A percentile compares a stretch with the other conserved stretches of the same genome.
phyloP scores from a whole-genome alignment of 73 alveolate genomes.

The Tetrahymena malaccensis region DNA sequence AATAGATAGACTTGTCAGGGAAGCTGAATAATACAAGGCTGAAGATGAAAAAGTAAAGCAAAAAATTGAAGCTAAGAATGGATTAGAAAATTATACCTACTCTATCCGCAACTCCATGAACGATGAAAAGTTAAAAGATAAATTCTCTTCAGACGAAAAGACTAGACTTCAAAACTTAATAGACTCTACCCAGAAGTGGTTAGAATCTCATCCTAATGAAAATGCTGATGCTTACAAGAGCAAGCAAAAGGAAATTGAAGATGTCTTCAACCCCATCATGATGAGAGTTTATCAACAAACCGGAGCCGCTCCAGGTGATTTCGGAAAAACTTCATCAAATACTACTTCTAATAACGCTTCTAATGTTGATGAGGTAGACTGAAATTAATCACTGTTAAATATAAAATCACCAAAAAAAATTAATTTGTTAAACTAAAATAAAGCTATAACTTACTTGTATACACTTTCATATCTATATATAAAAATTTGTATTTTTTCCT shows the following conservation, averaged over 20 bases:
- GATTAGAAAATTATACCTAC: constrained; percentile 84
- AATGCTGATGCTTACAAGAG: constrained; percentile 68
- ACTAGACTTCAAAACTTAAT: constrained; percentile 18
- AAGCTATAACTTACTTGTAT: no score
- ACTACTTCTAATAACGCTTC: background rate
- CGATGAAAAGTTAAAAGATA: constrained; percentile 68
- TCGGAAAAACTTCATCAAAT: background rate
- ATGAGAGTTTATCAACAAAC: constrained; percentile 79
- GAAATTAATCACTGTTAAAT: background rate
- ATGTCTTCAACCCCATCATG: constrained; percentile 83
- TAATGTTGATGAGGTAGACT: background rate
- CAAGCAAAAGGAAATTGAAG: constrained; percentile 75
- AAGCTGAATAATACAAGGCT: constrained; percentile 91
- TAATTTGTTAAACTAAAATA: no score
- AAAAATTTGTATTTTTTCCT: no score
- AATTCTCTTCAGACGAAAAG: constrained; percentile 48
- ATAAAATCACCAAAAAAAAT: no score
- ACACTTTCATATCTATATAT: no score
- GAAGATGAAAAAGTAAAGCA: constrained; percentile 89
- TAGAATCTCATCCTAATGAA: constrained; percentile 48
- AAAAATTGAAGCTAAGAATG: constrained; percentile 89
- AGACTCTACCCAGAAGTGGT: constrained; percentile 53
- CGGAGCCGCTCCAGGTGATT: constrained; percentile 73
- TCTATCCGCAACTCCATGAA: constrained; percentile 88
- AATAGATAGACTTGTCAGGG: constrained; percentile 79